Base-by-base conservation (phyloP, 2,329 filamentous ascomycete species). In the Coniochaeta sp. region DNA sequence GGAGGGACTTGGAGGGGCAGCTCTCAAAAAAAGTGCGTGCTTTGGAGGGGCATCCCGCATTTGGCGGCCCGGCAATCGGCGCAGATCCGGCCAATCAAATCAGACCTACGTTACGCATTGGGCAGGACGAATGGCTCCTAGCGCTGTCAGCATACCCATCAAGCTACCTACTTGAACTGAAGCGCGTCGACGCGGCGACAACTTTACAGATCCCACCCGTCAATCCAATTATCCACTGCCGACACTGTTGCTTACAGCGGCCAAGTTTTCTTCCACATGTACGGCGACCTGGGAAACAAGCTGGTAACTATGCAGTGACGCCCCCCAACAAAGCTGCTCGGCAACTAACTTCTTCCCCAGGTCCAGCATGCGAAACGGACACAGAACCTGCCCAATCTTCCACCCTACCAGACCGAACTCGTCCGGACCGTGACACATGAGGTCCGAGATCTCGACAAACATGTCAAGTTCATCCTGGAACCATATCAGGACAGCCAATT, bases 341-440 rank as follows among this genome's bases (percentile, higher is more conserved):
- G 58, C 54, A 49, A 24, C 48, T 42, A 26, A 20, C 20, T 42
- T 12, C n/a, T n/a, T n/a, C n/a, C 20, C 18, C 59, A 96, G 89
- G 91, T 95, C 61, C 87, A 92, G 75, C 89, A 97, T 76, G 94
- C 94, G 67, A 97, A 97, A 78, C 84, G 94, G 65, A 95, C 89
- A 16, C 90, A 94, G 69, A 87, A 89, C 58, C 82, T 99, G 52
- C 74, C 85, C 28, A 84, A 95, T 66, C 81, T 99, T 3, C 94
- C 94, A 1, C 86, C 91, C 3, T 97, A 97, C 67, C 91, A 95
- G 69, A 86, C 91, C 26, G 94, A 97, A 65, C 80, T 95, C 42
- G 89, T 97, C 51, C 91, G 91, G 52, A 82, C 83, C 18, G 87
- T 95, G 48, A 87, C 90, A 2, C 86, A 91, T 61, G 94, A 99